Conservation (phyloP, 495 filamentous ascomycete species). For the Podospora sp. region DNA sequence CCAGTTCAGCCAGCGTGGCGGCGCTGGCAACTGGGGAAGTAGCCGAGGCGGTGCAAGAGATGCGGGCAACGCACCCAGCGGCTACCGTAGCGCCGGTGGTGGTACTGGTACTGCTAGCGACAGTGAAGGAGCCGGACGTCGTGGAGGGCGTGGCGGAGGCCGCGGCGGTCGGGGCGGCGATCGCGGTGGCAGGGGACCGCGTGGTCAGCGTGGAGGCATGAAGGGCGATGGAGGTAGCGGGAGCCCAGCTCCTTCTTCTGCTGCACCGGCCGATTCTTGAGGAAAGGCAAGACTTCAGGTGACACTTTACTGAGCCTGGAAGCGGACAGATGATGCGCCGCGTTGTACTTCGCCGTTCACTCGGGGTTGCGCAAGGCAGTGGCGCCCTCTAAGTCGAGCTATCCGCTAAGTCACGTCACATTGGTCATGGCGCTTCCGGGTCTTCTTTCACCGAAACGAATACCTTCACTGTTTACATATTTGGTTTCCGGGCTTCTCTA, state of each 20-base stretch:
- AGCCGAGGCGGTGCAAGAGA: conserved; percentile 59
- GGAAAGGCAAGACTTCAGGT: neutral
- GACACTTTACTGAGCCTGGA: neutral
- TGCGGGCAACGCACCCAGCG: conserved; percentile 51
- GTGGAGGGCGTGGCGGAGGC: conserved; percentile 66
- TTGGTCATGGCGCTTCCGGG: neutral
- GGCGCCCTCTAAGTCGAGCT: neutral
- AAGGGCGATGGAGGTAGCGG: conserved; percentile 56
- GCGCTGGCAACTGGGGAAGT: conserved; percentile 74
- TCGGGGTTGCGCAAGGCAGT: neutral
- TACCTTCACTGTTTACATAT: conserved; percentile 27
- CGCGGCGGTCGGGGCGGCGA: conserved; percentile 57
- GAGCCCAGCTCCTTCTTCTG: conserved; percentile 54
- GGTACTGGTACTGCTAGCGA: conserved; percentile 67
- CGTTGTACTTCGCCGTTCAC: neutral
- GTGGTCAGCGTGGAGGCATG: conserved; percentile 62
- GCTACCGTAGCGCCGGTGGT: conserved; percentile 71
- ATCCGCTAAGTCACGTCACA: neutral
- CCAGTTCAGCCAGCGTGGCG: conserved; percentile 54
- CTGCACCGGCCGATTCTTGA: conserved; percentile 54
- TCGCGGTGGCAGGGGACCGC: conserved; percentile 57
- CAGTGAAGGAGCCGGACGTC: conserved; percentile 68
- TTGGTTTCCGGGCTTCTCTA: conserved; percentile 13
- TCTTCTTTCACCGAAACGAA: neutral
- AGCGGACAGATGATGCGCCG: neutral